Conservation (phyloP, 2,329 filamentous ascomycete genomes). For the Dothidotthia symphoricarpi region DNA sequence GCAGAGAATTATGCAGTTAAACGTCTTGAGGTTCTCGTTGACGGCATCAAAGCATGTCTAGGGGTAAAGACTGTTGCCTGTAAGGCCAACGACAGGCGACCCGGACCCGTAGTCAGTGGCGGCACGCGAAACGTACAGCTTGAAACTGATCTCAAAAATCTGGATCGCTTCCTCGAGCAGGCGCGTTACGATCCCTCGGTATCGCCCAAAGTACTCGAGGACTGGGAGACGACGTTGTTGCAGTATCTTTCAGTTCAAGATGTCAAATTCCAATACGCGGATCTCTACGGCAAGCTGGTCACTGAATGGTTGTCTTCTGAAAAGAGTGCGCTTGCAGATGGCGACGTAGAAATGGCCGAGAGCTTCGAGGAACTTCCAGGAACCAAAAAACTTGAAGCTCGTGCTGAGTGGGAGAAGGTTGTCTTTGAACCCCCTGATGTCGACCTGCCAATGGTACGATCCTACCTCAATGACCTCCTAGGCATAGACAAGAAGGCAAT, state of each 20-base stretch:
- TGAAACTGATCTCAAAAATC: conserved; percentile 31
- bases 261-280: conserved; percentile 36
- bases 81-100: conserved; percentile 8
- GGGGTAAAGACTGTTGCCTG: conserved; percentile 17
- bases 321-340: conserved; percentile 15
- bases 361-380: conserved; percentile 34
- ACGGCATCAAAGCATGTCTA: conserved; percentile 33
- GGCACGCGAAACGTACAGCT: conserved; percentile 20
- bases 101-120: conserved; percentile 18
- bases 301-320: conserved; percentile 39
- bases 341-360: conserved; percentile 26
- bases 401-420: conserved; percentile 31
- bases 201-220: conserved; percentile 30
- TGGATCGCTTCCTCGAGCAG: conserved; percentile 40
- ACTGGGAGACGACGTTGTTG: conserved; percentile 33
- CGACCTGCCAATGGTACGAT: conserved; percentile 18
- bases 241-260: conserved; percentile 39
- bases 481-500: conserved; percentile 16
- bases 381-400: conserved; percentile 30
- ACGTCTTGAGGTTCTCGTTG: conserved; percentile 24
- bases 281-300: conserved; percentile 38
- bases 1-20: conserved; percentile 22
- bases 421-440: conserved; percentile 32
- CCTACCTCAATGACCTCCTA: conserved; percentile 29
- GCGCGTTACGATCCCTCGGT: conserved; percentile 39